phyloP scores from a whole-genome alignment of 2,329 filamentous ascomycete genomes.

The Raffaelea albimanens region DNA sequence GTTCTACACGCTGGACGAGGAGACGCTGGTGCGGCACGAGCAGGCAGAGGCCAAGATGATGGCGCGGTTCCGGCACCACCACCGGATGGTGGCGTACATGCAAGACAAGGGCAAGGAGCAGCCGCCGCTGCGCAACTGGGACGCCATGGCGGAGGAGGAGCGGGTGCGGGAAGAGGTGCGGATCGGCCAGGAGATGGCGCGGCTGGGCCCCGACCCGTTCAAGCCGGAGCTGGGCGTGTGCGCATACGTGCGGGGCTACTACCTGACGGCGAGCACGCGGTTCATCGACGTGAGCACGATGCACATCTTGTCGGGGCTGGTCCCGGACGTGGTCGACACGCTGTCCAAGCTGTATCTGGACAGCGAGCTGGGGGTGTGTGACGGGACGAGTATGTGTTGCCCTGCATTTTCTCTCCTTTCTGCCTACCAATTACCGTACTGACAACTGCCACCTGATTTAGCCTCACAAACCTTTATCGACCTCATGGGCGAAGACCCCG shows the following conservation, averaged over 20 bases:
- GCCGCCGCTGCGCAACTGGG: conserved; percentile 27
- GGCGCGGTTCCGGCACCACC: conserved; percentile 36
- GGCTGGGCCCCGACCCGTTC: conserved; percentile 49
- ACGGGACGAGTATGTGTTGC: conserved; percentile 18
- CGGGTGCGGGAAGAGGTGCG: conserved; percentile 31
- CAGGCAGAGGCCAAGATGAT: conserved; percentile 34
- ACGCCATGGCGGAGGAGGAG: conserved; percentile 39
- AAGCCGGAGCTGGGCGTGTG: conserved; percentile 51
- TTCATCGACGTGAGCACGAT: conserved; percentile 50
- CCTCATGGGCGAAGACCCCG: conserved; percentile 28
- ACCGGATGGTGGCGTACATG: conserved; percentile 34
- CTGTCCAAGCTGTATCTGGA: conserved; percentile 33
- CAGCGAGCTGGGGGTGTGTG: conserved; percentile 30
- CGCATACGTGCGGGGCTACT: conserved; percentile 58
- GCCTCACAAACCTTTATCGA: conserved; percentile 16
- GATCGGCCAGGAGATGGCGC: conserved; percentile 30
- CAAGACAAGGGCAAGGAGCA: conserved; percentile 18
- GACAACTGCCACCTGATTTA: background rate
- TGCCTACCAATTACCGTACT: background rate
- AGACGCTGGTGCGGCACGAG: conserved; percentile 35
- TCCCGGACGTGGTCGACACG: conserved; percentile 30
- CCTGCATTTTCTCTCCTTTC: background rate
- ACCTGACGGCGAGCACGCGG: conserved; percentile 53
- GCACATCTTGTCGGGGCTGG: conserved; percentile 37
- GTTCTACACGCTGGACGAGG: conserved; percentile 48